Percentiles rank a stretch among this genome's conserved stretches.
These are phyloP conservation scores for Boletus sp. DNA, from an alignment of 1,284 basidiomycete genomes.

Conservation along the genomic window DNA sequence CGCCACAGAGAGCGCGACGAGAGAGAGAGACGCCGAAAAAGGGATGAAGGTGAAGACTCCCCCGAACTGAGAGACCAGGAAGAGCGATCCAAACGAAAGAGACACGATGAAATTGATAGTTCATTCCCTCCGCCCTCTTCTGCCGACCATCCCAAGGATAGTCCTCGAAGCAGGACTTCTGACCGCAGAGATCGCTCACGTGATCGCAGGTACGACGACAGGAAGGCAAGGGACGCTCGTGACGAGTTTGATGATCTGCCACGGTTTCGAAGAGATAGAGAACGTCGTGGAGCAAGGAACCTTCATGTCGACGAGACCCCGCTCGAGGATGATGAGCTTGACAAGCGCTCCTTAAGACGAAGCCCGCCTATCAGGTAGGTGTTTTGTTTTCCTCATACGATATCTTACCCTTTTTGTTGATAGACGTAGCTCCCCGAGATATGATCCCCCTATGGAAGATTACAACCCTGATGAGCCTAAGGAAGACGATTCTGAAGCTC, in stretches of 20 bases:
- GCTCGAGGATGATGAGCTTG: constrained; percentile 33
- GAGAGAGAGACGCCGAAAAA: constrained; percentile 54
- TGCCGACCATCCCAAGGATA: constrained; percentile 41
- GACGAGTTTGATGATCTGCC: constrained; percentile 58
- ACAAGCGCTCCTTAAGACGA: constrained; percentile 29
- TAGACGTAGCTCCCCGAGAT: constrained; percentile 70
- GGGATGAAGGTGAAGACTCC: constrained; percentile 51
- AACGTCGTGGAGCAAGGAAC: constrained; percentile 33
- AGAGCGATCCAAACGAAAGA: constrained; percentile 57
- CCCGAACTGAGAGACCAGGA: constrained; percentile 40
- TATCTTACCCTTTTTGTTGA: constrained; percentile 9
- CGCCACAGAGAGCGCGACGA: constrained; percentile 45
- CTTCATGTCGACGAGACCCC: constrained; percentile 29
- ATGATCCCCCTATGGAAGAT: constrained; percentile 60
- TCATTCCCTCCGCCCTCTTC: constrained; percentile 35
- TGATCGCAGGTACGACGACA: constrained; percentile 54
- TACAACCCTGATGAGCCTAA: constrained; percentile 73
- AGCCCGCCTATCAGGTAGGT: constrained; percentile 43
- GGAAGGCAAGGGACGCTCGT: constrained; percentile 45
- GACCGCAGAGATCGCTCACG: constrained; percentile 52
- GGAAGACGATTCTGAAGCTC: constrained; percentile 89
- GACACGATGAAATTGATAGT: constrained; percentile 45
- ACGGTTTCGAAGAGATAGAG: constrained; percentile 39
- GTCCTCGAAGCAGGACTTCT: constrained; percentile 47
- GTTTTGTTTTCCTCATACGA: constrained; percentile 17